These are phyloP conservation scores for Aspergillus incahuasiensis DNA, from an alignment of 495 filamentous ascomycete genomes.

Conservation along the genomic window DNA sequence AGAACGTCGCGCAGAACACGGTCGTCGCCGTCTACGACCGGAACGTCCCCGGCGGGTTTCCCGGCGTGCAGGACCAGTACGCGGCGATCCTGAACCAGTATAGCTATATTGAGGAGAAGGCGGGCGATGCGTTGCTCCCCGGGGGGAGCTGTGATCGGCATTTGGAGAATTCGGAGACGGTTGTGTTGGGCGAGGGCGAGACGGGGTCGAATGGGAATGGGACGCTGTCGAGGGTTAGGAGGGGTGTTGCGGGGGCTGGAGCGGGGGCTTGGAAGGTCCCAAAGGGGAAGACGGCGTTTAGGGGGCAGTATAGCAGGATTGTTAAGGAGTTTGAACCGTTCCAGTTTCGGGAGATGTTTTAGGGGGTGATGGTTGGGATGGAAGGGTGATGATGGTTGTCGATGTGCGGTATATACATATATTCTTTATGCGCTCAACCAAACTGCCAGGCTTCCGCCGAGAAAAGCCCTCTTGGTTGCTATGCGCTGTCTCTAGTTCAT, in stretches of 20 bases:
- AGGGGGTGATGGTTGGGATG: background rate
- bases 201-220: no score
- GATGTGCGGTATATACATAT: no score
- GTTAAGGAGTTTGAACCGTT: constrained; percentile 1
- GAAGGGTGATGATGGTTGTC: no score
- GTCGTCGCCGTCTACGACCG: constrained; percentile 4
- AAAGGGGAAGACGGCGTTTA: background rate
- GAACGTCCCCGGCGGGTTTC: constrained; percentile 5
- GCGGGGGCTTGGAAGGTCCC: background rate
- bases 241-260: no score
- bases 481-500: no score
- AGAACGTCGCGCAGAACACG: constrained; percentile 9
- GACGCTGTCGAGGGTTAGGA: background rate
- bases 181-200: no score
- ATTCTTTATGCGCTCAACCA: no score
- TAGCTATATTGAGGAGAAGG: background rate
- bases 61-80: background rate
- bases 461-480: no score
- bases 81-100: constrained; percentile 1
- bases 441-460: no score
- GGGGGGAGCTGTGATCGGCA: constrained; percentile 4
- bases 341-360: background rate
- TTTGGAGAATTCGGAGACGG: constrained; percentile 5
- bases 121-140: constrained; percentile 2
- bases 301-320: background rate